Percentiles rank a stretch among this genome's conserved stretches.
These are phyloP conservation scores for Cordyceps farinosa DNA, from an alignment of 2,329 filamentous ascomycete genomes.

Conservation along the genomic window DNA sequence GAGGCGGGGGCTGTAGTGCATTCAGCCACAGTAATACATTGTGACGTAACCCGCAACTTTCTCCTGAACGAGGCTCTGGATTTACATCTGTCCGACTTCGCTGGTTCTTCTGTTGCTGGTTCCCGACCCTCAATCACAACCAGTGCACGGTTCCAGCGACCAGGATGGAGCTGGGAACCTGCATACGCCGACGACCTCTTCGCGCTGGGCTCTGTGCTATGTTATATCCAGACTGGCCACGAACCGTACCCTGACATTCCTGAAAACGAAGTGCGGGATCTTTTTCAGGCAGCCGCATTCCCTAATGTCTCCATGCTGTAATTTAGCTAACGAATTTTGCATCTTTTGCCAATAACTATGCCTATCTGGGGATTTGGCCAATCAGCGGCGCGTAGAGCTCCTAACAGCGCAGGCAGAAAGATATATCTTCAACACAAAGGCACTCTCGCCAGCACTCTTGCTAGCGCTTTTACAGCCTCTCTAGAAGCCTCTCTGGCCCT, in stretches of 20 bases:
- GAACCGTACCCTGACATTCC: background rate
- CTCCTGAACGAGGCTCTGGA: constrained; percentile 34
- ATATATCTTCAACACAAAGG: no score
- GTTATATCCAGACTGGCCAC: background rate
- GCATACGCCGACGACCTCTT: background rate
- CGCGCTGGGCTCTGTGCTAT: background rate
- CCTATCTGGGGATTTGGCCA: no score
- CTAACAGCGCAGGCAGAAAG: no score
- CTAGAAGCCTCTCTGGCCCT: no score
- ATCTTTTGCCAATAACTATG: no score
- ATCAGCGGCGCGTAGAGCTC: no score
- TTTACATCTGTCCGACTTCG: constrained; percentile 36
- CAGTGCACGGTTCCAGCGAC: constrained; percentile 25
- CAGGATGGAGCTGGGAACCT: constrained; percentile 25
- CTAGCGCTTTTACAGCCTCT: no score
- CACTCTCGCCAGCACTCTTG: no score
- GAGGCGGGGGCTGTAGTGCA: constrained; percentile 35
- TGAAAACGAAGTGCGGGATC: background rate
- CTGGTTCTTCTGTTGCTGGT: constrained; percentile 31
- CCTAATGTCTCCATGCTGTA: background rate
- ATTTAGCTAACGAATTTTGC: background rate
- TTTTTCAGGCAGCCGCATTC: background rate
- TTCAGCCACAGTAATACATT: constrained; percentile 35
- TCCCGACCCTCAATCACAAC: constrained; percentile 24
- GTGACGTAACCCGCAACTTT: constrained; percentile 38